Base-by-base conservation (phyloP, 2,329 filamentous ascomycete genomes). In the Madurella fahalii region DNA sequence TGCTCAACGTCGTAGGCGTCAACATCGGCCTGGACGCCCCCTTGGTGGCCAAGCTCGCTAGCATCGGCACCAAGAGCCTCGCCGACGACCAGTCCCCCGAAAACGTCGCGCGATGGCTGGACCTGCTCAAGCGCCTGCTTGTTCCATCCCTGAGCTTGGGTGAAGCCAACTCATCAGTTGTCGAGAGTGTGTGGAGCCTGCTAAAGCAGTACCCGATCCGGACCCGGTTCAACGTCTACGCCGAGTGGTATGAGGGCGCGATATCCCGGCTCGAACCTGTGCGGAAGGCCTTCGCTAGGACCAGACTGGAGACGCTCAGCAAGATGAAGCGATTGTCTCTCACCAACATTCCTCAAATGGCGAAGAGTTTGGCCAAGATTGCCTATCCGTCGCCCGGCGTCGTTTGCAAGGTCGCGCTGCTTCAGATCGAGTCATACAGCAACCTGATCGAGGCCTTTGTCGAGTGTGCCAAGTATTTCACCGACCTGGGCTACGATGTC, bases 371-470 rank as follows among this genome's bases (percentile, higher is more conserved):
- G 31, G 92, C 93, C 9, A 97, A 96, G 71, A 88, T 92, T n/a
- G 91, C 92, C 25, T 89, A 90, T 64, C 86, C 90, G 1, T 94
- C 90, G 42, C 95, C 94, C 1, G 93, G 93, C 25, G 81, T 96
- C 53, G 92, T 97, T 20, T 96, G 96, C 74, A 85, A 85, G 64
- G 88, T 93, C 53, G 90, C 92, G 7, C 83, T 99, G 54, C 86
- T 86, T 58, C 92, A 96, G 69, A 90, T 96, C 56, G 92, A 99
- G 70, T 86, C 88, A 0, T 99, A 99, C 69, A 89, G 88, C 67
- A 99, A 97, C 67, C 80, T 99, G 57, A 96, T 96, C 53, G 90
- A 96, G 58, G 90, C 90, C 5, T 90, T 99, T 58, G 92, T 97
- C 13, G 91, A 96, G 68, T 96, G 92, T 66, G 91, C 90, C 40